Evolutionary conservation across 2,329 filamentous ascomycete species (phyloP).

Genomic region (Graphium sp.): DNA sequence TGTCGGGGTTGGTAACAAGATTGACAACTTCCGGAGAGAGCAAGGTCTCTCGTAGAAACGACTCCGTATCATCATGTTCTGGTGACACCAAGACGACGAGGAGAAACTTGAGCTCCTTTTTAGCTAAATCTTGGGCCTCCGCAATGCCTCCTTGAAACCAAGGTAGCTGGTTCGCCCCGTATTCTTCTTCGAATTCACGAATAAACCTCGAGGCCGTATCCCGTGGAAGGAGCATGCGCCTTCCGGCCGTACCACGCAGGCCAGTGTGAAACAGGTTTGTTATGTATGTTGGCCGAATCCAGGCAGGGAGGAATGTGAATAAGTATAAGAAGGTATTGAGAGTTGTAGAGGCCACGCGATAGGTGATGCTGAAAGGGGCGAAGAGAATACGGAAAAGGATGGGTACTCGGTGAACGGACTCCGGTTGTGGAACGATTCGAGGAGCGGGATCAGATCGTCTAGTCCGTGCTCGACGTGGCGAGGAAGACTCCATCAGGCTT

Average conservation of each 20-base stretch:
- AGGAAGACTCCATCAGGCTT: conserved; percentile 23
- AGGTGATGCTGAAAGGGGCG: conserved; percentile 61
- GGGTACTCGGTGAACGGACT: conserved; percentile 52
- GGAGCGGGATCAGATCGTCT: conserved; percentile 51
- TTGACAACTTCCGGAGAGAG: conserved; percentile 55
- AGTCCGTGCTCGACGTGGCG: conserved; percentile 7
- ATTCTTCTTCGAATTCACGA: conserved; percentile 89
- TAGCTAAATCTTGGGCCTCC: conserved; percentile 76
- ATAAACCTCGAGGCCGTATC: conserved; percentile 82
- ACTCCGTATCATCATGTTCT: conserved; percentile 81
- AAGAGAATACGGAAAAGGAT: conserved; percentile 56
- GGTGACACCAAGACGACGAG: conserved; percentile 79
- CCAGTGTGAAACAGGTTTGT: conserved; percentile 34
- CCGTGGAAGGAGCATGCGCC: conserved; percentile 63
- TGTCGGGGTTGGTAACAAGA: conserved; percentile 58
- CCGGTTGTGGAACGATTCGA: conserved; percentile 64
- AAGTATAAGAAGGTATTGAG: conserved; percentile 63
- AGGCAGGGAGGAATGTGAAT: conserved; percentile 63
- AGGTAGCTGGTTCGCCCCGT: conserved; percentile 53
- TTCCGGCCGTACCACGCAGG: conserved; percentile 45
- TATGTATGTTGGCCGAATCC: conserved; percentile 35
- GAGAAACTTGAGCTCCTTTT: conserved; percentile 80
- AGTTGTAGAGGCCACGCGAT: conserved; percentile 49
- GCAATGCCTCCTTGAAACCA: conserved; percentile 86
- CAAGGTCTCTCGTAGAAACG: conserved; percentile 70